Evolutionary conservation across 2,329 filamentous ascomycete genomes (phyloP).

Genomic region (Fusarium caatingaense): DNA sequence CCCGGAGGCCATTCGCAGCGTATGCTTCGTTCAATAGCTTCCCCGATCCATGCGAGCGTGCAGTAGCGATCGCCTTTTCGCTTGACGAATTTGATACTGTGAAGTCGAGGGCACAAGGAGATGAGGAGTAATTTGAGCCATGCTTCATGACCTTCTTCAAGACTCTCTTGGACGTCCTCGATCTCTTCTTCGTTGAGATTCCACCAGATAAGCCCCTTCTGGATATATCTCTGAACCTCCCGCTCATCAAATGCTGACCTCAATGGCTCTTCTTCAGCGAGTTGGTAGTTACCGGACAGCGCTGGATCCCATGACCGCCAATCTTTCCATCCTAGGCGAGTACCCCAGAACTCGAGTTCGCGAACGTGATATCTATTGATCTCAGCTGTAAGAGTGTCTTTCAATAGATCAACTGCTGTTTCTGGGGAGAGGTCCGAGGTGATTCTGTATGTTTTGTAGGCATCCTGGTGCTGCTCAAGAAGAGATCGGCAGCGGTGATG

Average conservation of each 20-base stretch:
- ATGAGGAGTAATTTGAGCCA: conserved; percentile 35
- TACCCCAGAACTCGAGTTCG: conserved; percentile 36
- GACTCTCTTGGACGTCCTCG: background rate
- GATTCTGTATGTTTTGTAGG: conserved; percentile 1
- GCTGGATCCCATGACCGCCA: conserved; percentile 19
- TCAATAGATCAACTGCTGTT: background rate
- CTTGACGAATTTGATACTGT: conserved; percentile 22
- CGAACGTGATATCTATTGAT: conserved; percentile 29
- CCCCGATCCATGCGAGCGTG: conserved; percentile 11
- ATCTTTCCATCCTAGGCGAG: conserved; percentile 14
- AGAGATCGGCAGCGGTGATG: background rate
- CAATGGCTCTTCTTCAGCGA: background rate
- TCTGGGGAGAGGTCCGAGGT: conserved; percentile 10
- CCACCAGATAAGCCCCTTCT: background rate
- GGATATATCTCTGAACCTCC: background rate
- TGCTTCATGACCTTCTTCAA: conserved; percentile 13
- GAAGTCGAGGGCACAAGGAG: conserved; percentile 24
- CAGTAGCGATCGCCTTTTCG: background rate
- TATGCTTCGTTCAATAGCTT: too few species aligned
- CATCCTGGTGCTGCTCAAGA: conserved; percentile 10
- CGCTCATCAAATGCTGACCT: background rate
- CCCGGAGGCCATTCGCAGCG: conserved; percentile 36
- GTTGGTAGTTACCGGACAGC: background rate
- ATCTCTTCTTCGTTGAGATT: background rate
- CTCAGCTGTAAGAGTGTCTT: rapidly evolving